phyloP scores from a whole-genome alignment of 345 rosid species.

The Acer yangbiense region DNA sequence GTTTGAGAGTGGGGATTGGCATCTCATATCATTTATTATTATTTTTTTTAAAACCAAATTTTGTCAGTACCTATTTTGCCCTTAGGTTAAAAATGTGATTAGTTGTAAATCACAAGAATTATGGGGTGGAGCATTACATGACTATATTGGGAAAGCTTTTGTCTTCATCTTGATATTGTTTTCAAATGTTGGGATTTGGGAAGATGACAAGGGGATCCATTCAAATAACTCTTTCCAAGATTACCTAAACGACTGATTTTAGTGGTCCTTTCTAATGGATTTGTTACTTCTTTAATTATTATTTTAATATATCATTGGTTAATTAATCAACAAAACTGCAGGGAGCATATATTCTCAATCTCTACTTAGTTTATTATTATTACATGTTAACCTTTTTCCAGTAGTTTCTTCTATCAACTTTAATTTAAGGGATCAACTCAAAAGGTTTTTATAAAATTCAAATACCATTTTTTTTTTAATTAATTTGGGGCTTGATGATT shows the following conservation, averaged over 20 bases:
- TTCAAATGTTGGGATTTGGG: neutral
- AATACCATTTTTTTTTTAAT: too few species aligned
- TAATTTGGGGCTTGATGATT: too few species aligned
- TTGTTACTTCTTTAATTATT: too few species aligned
- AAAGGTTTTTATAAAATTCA: too few species aligned
- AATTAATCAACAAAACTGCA: neutral
- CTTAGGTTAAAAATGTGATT: conserved; percentile 1
- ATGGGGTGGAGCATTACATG: neutral
- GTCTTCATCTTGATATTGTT: neutral
- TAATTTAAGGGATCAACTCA: neutral
- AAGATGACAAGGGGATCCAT: conserved; percentile 7
- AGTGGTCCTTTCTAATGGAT: too few species aligned
- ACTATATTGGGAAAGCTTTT: conserved; percentile 23
- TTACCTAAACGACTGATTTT: neutral
- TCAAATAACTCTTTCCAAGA: neutral
- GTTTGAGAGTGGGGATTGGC: neutral
- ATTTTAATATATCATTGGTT: too few species aligned
- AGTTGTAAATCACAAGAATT: conserved; percentile 13
- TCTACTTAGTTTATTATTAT: too few species aligned
- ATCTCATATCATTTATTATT: neutral
- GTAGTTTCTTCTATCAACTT: neutral
- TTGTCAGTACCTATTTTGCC: neutral
- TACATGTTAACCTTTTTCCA: too few species aligned
- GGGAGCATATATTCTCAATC: neutral
- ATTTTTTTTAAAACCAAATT: neutral